phyloP scores from a whole-genome alignment of 1,139 yeast genomes.

The Geotrichum carabidarum region DNA sequence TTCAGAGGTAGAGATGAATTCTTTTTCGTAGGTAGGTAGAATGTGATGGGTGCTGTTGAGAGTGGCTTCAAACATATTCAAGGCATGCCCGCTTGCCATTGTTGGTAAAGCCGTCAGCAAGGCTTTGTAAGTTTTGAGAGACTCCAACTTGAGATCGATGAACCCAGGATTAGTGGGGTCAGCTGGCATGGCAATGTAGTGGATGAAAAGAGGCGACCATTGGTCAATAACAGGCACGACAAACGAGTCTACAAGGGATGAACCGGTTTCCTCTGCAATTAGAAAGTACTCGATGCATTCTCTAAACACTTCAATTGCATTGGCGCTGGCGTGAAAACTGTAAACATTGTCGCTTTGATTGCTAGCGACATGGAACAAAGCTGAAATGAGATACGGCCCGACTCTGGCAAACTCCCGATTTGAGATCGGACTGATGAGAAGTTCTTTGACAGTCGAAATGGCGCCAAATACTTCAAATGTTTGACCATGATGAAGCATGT shows the following conservation, averaged over 20 bases:
- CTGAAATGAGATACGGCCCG: conserved; percentile 38
- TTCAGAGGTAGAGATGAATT: conserved; percentile 10
- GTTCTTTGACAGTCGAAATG: conserved; percentile 62
- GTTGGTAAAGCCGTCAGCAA: conserved; percentile 7
- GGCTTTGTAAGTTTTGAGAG: conserved; percentile 11
- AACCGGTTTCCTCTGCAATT: conserved; percentile 28
- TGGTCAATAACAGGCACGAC: conserved; percentile 27
- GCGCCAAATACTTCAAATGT: conserved; percentile 53
- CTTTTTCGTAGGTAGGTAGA: background rate
- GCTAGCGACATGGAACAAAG: conserved; percentile 24
- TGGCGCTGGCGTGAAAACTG: conserved; percentile 19
- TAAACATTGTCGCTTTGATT: conserved; percentile 4
- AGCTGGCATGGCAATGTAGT: conserved; percentile 17
- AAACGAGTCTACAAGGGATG: conserved; percentile 13
- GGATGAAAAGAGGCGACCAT: conserved; percentile 30
- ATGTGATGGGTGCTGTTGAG: background rate
- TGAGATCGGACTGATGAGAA: conserved; percentile 77
- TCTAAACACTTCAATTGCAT: conserved; percentile 33
- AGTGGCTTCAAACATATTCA: conserved; percentile 6
- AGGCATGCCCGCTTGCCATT: conserved; percentile 1
- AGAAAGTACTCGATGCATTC: conserved; percentile 34
- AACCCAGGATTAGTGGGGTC: conserved; percentile 1
- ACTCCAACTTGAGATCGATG: conserved; percentile 12
- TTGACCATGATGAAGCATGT: conserved; percentile 38
- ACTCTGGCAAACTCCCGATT: conserved; percentile 81